Evolutionary conservation across 2,329 filamentous ascomycete species (phyloP).

Genomic region (Dothistroma pini): DNA sequence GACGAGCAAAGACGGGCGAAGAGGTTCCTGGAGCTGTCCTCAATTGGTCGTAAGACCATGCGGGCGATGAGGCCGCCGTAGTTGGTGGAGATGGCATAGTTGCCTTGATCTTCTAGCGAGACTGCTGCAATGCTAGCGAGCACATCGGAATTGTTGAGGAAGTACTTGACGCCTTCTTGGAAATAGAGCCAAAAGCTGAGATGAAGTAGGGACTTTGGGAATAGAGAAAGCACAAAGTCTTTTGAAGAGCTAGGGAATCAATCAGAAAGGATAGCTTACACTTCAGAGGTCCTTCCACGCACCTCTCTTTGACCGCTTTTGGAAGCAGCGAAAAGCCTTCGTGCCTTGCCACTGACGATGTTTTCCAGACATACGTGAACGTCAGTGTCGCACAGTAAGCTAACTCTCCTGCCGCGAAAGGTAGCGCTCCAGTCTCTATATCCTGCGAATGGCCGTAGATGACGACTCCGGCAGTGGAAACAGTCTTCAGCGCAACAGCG

Average conservation of each 20-base stretch:
- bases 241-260: constrained; percentile 23
- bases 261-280: constrained; percentile 28
- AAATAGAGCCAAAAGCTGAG: constrained; percentile 79
- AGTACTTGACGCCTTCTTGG: constrained; percentile 85
- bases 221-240: constrained; percentile 56
- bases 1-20: constrained; percentile 74
- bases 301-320: constrained; percentile 43
- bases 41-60: constrained; percentile 88
- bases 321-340: constrained; percentile 68
- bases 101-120: constrained; percentile 75
- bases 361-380: constrained; percentile 63
- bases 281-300: constrained; percentile 25
- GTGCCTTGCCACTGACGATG: constrained; percentile 52
- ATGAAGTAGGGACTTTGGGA: constrained; percentile 66
- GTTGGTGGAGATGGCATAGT: constrained; percentile 90
- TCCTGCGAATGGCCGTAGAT: constrained; percentile 56
- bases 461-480: constrained; percentile 68
- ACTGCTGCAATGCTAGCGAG: constrained; percentile 78
- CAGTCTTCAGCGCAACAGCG: constrained; percentile 73
- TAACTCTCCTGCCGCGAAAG: constrained; percentile 84
- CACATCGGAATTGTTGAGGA: constrained; percentile 92
- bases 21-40: constrained; percentile 86
- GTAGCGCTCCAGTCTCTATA: constrained; percentile 67
- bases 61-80: constrained; percentile 84
- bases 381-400: constrained; percentile 68